Conservation (phyloP, 352 stramenopile genomes). For the Globisporangium middletonii region DNA sequence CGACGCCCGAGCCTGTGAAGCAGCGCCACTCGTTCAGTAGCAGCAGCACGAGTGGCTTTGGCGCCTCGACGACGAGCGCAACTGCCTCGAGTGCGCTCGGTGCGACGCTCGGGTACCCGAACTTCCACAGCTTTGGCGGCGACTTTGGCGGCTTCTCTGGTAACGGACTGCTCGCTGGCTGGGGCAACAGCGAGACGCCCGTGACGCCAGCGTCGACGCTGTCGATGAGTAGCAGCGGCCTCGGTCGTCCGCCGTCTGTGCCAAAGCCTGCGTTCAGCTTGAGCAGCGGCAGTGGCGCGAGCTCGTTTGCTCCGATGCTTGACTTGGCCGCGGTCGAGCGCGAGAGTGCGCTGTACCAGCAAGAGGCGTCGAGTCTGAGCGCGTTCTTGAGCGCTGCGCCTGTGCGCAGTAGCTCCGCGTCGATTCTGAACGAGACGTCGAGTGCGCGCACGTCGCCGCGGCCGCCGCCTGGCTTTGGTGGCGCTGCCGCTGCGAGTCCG, state of each 20-base stretch:
- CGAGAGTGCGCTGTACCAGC: conserved; percentile 60
- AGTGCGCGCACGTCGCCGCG: conserved; percentile 24
- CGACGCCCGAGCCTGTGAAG: conserved; percentile 10
- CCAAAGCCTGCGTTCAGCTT: conserved; percentile 8
- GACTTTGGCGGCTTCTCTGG: conserved; percentile 36
- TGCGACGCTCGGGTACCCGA: conserved; percentile 47
- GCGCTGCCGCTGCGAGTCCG: conserved; percentile 1
- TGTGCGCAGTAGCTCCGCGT: conserved; percentile 5
- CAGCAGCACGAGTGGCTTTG: conserved; percentile 13
- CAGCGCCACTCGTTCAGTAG: conserved; percentile 6
- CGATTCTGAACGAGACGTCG: conserved; percentile 16
- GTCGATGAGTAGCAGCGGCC: conserved; percentile 1
- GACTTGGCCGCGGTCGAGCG: conserved; percentile 70
- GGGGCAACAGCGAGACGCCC: conserved; percentile 28
- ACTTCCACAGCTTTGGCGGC: conserved; percentile 58
- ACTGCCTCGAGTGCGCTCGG: conserved; percentile 15
- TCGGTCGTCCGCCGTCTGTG: conserved; percentile 10
- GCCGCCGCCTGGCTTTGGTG: conserved; percentile 21
- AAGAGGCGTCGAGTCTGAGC: conserved; percentile 68
- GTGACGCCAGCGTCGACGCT: conserved; percentile 3
- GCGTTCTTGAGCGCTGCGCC: conserved; percentile 39
- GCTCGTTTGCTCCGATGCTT: conserved; percentile 42
- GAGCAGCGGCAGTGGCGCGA: not conserved
- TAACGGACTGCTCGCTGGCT: conserved; percentile 36
- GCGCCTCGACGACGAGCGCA: not conserved